phyloP scores from a whole-genome alignment of 202 grass and related monocot species.

The Bolboschoenoplectus hybrid region DNA sequence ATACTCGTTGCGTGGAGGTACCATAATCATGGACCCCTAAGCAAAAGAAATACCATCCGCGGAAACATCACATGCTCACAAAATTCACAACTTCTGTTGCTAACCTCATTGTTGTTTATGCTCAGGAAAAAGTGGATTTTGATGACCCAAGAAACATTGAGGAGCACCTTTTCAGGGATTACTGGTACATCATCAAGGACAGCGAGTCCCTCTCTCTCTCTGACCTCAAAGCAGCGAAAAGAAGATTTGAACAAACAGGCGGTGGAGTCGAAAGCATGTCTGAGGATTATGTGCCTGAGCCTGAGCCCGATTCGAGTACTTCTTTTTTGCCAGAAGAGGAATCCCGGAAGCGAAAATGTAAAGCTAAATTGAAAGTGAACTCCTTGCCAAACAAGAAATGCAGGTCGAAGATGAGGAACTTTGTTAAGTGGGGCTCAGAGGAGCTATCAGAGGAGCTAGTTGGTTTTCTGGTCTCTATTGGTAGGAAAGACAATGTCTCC shows the following conservation, averaged over 20 bases:
- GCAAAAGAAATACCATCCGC: background rate
- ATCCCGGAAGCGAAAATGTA: constrained; percentile 29
- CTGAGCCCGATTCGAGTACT: constrained; percentile 17
- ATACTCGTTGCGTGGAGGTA: background rate
- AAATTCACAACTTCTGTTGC: background rate
- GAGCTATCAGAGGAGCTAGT: constrained; percentile 75
- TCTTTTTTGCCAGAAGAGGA: constrained; percentile 16
- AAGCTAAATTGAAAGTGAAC: constrained; percentile 19
- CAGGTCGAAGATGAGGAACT: constrained; percentile 59
- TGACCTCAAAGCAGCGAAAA: constrained; percentile 59
- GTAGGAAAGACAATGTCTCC: constrained; percentile 55
- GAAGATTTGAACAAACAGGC: constrained; percentile 15
- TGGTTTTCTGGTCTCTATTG: constrained; percentile 61
- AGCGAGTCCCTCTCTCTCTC: constrained; percentile 51
- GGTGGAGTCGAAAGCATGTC: constrained; percentile 22
- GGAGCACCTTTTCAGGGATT: constrained; percentile 71
- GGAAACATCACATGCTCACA: background rate
- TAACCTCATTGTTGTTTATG: constrained; percentile 32
- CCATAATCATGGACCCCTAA: constrained; percentile 10
- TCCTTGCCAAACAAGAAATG: constrained; percentile 44
- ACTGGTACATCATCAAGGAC: constrained; percentile 70
- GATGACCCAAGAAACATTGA: constrained; percentile 38
- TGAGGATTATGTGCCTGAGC: constrained; percentile 22
- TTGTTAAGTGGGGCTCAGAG: constrained; percentile 72
- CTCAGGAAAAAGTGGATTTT: constrained; percentile 55